Conservation (phyloP, 177 flowering plant genomes). For the Tripterygium wilfordii region DNA sequence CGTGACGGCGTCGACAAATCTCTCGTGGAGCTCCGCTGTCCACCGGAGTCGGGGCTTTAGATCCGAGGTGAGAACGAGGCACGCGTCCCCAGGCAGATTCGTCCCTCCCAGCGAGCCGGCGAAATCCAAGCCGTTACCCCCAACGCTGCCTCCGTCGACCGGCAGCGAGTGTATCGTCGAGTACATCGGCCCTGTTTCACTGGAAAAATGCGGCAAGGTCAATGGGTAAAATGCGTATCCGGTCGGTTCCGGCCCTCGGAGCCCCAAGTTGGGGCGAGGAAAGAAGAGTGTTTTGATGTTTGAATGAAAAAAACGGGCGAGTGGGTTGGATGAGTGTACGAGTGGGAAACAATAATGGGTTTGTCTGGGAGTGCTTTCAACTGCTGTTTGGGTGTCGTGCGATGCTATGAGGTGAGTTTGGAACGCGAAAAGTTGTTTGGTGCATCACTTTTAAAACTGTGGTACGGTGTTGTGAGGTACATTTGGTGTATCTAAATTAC, state of each 20-base stretch:
- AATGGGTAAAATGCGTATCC: background rate
- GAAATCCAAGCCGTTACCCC: slow-evolving; percentile 15
- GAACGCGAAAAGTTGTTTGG: too few species aligned
- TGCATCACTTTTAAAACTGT: too few species aligned
- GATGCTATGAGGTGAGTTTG: too few species aligned
- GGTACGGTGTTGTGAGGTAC: too few species aligned
- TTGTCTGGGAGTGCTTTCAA: too few species aligned
- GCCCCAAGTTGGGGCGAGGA: slow-evolving; percentile 2
- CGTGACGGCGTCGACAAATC: slow-evolving; percentile 79
- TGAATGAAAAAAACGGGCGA: too few species aligned
- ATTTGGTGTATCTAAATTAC: too few species aligned
- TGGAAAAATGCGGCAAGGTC: background rate
- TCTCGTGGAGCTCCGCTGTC: slow-evolving; percentile 85
- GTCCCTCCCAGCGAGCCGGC: slow-evolving; percentile 39
- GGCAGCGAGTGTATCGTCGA: slow-evolving; percentile 33
- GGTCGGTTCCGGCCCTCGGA: slow-evolving; percentile 7
- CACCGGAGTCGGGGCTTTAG: slow-evolving; percentile 83
- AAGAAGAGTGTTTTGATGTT: too few species aligned
- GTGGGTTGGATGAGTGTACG: too few species aligned
- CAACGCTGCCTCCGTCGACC: slow-evolving; percentile 17
- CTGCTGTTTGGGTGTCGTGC: too few species aligned
- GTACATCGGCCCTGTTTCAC: slow-evolving; percentile 38
- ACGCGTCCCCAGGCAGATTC: slow-evolving; percentile 48
- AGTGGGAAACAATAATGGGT: too few species aligned
- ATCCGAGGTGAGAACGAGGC: slow-evolving; percentile 65